Conservation (phyloP, 495 filamentous ascomycete species). For the Aspergillus diversus region DNA sequence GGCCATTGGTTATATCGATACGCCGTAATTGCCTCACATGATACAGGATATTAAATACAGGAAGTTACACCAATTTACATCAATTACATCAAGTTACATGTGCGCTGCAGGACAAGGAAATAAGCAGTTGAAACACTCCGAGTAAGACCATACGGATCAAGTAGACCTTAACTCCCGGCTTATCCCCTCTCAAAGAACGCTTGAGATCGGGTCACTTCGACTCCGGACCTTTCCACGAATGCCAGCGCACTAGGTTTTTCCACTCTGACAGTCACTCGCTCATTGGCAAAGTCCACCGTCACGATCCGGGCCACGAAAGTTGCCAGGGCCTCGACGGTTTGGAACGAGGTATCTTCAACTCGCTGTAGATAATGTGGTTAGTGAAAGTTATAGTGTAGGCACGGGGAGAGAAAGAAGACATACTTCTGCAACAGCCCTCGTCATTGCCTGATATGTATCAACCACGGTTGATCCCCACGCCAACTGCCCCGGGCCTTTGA, state of each 20-base stretch:
- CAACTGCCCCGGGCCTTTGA: slow-evolving; percentile 46
- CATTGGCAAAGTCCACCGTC: slow-evolving; percentile 55
- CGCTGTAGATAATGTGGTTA: slow-evolving; percentile 31
- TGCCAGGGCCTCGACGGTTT: slow-evolving; percentile 60
- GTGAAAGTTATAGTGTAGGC: slow-evolving; percentile 9
- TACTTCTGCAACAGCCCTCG: slow-evolving; percentile 50
- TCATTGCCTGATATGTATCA: slow-evolving; percentile 49
- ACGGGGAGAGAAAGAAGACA: slow-evolving; percentile 19
- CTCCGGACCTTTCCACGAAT: slow-evolving; percentile 58
- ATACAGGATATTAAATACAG: background rate
- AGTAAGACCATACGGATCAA: slow-evolving; percentile 1
- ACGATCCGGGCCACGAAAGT: slow-evolving; percentile 56
- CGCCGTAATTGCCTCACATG: background rate
- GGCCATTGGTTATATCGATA: slow-evolving; percentile 21
- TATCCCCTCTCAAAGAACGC: slow-evolving; percentile 46
- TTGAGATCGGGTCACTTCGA: slow-evolving; percentile 57
- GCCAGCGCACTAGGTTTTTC: slow-evolving; percentile 62
- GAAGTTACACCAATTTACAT: background rate
- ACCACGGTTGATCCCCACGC: slow-evolving; percentile 47
- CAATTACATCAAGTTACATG: background rate
- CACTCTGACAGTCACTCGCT: slow-evolving; percentile 55
- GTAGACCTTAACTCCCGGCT: background rate
- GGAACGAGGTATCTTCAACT: slow-evolving; percentile 57
- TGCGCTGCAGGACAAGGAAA: background rate
- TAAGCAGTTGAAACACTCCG: background rate